phyloP scores from a whole-genome alignment of 2,329 filamentous ascomycete species.

The Monilinia fructicola region DNA sequence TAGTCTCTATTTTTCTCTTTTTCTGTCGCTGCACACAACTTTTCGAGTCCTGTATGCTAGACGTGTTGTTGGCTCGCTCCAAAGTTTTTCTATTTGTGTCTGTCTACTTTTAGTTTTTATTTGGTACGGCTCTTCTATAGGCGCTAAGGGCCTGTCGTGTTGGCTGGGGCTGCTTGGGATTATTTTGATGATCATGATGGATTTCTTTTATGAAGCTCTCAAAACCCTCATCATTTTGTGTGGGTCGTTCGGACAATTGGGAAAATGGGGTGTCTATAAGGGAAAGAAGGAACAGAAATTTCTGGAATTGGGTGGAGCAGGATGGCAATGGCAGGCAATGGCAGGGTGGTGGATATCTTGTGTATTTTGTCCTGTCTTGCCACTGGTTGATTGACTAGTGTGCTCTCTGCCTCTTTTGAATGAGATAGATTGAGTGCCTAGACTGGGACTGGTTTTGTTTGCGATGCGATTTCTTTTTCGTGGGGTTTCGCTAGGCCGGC shows the following conservation, averaged over 20 bases:
- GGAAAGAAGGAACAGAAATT: conserved; percentile 18
- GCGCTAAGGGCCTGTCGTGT: conserved; percentile 20
- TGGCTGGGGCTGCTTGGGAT: conserved; percentile 17
- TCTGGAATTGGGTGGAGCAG: background rate
- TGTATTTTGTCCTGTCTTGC: conserved; percentile 8
- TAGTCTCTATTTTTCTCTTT: conserved; percentile 30
- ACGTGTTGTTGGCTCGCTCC: conserved; percentile 12
- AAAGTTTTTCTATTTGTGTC: conserved; percentile 13
- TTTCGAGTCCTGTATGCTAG: conserved; percentile 29
- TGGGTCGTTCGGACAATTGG: conserved; percentile 16
- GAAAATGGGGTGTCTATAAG: conserved; percentile 20
- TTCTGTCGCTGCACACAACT: conserved; percentile 37
- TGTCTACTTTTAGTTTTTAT: conserved; percentile 20
- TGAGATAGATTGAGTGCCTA: conserved; percentile 17
- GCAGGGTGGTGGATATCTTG: conserved; percentile 14
- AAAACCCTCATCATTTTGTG: conserved; percentile 7
- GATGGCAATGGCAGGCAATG: conserved; percentile 2
- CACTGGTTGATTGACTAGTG: conserved; percentile 8
- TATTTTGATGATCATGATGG: conserved; percentile 24
- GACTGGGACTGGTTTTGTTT: conserved; percentile 9
- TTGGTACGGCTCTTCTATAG: conserved; percentile 19
- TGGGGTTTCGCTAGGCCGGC: background rate
- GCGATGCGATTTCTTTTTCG: conserved; percentile 7
- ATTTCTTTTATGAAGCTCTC: conserved; percentile 24
- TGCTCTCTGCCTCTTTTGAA: conserved; percentile 14